Conservation (phyloP, 371 early-diverging fungal genomes). For the Apophysomyces sp. region DNA sequence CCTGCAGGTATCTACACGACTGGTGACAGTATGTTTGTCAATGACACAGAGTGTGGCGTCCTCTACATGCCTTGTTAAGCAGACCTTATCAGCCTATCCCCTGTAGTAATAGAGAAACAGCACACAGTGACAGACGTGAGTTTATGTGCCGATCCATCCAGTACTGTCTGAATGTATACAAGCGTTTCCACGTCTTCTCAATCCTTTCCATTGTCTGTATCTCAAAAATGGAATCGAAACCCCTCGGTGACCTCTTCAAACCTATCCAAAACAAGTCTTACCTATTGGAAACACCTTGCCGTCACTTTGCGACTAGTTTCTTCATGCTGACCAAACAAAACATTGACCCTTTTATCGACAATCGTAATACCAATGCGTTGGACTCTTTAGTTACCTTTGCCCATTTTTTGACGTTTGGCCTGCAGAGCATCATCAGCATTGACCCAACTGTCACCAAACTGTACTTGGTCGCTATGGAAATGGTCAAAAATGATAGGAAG, state of each 20-base stretch:
- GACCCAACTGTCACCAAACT: constrained; percentile 15
- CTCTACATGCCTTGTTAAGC: constrained; percentile 17
- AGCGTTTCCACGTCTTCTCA: constrained; percentile 10
- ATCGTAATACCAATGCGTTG: constrained; percentile 9
- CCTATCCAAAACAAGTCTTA: constrained; percentile 4
- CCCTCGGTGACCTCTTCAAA: constrained; percentile 12
- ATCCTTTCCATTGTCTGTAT: constrained; percentile 14
- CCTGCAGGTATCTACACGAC: constrained; percentile 1
- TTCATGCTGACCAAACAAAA: constrained; percentile 19
- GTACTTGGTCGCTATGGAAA: constrained; percentile 20
- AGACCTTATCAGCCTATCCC: constrained; percentile 11
- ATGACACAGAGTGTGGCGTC: constrained; percentile 16
- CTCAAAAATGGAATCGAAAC: constrained; percentile 14
- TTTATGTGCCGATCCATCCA: constrained; percentile 18
- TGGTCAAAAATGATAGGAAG: constrained; percentile 12
- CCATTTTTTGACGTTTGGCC: constrained; percentile 15
- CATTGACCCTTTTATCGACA: constrained; percentile 15
- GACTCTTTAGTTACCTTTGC: constrained; percentile 14
- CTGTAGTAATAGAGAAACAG: constrained; percentile 10
- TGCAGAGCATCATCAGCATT: constrained; percentile 13
- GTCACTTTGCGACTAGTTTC: constrained; percentile 12
- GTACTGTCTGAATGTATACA: constrained; percentile 14
- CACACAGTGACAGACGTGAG: constrained; percentile 15
- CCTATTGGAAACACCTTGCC: constrained; percentile 14
- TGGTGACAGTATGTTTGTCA: constrained; percentile 13